phyloP scores from a whole-genome alignment of 2,329 filamentous ascomycete species.

The Ophiostoma sp. region DNA sequence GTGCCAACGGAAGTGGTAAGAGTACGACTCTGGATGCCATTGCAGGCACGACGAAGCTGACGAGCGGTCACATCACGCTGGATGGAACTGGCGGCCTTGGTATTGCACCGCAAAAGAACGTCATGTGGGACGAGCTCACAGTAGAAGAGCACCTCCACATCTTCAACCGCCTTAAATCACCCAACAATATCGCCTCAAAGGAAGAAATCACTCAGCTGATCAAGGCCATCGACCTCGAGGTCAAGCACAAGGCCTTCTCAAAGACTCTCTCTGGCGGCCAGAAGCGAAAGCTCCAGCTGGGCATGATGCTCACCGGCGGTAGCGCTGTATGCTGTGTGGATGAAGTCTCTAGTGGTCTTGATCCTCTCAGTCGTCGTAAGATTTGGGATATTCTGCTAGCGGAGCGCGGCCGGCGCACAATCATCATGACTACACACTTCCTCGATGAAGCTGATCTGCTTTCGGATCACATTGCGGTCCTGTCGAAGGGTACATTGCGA shows the following conservation, averaged over 20 bases:
- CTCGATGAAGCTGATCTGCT: conserved; percentile 88
- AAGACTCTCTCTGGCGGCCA: conserved; percentile 84
- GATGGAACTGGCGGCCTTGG: conserved; percentile 75
- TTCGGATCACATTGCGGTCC: conserved; percentile 79
- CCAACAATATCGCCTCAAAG: conserved; percentile 48
- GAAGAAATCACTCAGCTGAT: conserved; percentile 60
- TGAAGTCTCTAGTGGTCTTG: conserved; percentile 82
- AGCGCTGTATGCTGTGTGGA: conserved; percentile 85
- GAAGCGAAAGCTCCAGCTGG: conserved; percentile 85
- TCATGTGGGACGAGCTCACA: conserved; percentile 83
- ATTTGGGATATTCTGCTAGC: conserved; percentile 91
- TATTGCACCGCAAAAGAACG: conserved; percentile 88
- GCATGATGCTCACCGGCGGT: conserved; percentile 92
- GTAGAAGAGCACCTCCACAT: conserved; percentile 79
- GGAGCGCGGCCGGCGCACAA: conserved; percentile 73
- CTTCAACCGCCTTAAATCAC: conserved; percentile 76
- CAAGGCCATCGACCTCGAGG: conserved; percentile 63
- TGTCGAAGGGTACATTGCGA: conserved; percentile 77
- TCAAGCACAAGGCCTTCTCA: conserved; percentile 66
- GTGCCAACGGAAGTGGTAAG: conserved; percentile 87
- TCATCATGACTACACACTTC: conserved; percentile 88
- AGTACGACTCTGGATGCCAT: conserved; percentile 85
- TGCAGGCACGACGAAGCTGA: conserved; percentile 72
- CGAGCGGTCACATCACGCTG: conserved; percentile 69
- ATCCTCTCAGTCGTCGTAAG: conserved; percentile 79